A percentile compares a stretch with the other conserved stretches of the same genome.
Evolutionary conservation across 306 rosid species (phyloP).

Genomic region (Begonia peltatifolia): DNA sequence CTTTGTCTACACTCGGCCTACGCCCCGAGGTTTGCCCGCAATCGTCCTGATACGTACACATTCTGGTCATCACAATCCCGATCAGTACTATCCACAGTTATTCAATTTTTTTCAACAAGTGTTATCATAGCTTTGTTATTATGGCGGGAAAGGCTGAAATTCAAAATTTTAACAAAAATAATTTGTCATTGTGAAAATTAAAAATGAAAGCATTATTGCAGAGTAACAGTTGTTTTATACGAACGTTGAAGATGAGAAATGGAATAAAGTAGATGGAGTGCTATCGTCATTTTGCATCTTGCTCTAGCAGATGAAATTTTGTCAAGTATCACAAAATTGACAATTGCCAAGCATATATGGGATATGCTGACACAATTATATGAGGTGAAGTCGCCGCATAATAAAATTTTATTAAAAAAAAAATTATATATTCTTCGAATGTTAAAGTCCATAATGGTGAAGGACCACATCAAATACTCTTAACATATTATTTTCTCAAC

Average conservation of each 20-base stretch:
- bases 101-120: too few relatives aligned
- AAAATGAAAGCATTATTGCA: neutral
- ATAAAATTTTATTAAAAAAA: neutral
- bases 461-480: neutral
- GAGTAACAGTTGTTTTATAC: too few relatives aligned
- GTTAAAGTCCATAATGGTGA: neutral
- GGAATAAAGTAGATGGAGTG: neutral
- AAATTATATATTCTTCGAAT: slow-evolving; percentile 3
- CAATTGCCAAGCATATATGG: neutral
- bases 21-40: too few relatives aligned
- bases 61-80: too few relatives aligned
- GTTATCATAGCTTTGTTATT: too few relatives aligned
- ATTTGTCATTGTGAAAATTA: neutral
- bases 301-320: neutral
- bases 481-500: slow-evolving; percentile 6
- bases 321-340: neutral
- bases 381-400: neutral
- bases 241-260: neutral
- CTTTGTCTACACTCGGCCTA: too few relatives aligned
- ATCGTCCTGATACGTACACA: too few relatives aligned
- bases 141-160: neutral
- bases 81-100: too few relatives aligned
- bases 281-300: neutral
- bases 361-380: neutral
- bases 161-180: neutral